Conservation (phyloP, 2,329 filamentous ascomycete species). For the Drechslerella coelobrocha region DNA sequence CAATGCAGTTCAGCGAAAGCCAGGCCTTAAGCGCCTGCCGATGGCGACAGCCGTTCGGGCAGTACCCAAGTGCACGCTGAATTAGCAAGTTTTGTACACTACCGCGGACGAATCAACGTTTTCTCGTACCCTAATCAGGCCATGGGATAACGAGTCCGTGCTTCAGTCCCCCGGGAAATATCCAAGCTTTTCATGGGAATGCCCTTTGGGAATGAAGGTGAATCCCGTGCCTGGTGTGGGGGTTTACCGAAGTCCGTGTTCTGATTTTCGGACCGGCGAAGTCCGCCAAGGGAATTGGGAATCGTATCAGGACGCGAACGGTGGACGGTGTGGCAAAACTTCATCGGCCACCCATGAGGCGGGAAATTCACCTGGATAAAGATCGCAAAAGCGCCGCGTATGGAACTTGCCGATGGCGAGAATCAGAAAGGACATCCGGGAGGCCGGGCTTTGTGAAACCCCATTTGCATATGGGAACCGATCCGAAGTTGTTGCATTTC, state of each 20-base stretch:
- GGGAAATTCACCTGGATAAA: neutral
- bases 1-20: too few relatives aligned
- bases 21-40: neutral
- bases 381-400: neutral
- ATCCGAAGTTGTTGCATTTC: neutral
- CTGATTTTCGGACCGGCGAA: neutral
- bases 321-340: too few relatives aligned
- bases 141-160: neutral
- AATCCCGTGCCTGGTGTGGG: conserved; percentile 1
- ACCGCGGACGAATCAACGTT: neutral
- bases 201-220: neutral
- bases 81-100: too few relatives aligned
- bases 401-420: neutral
- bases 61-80: neutral
- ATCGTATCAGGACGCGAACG: too few relatives aligned
- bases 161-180: conserved; percentile 1
- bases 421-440: neutral
- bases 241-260: neutral
- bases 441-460: neutral
- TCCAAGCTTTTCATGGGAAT: conserved; percentile 1
- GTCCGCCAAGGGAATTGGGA: too few relatives aligned
- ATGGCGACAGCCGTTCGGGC: neutral
- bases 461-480: neutral
- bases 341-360: neutral
- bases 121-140: neutral